Evolutionary conservation across 2,329 filamentous ascomycete genomes (phyloP), one percentile per base, ranked within the genome.

Genomic region (Lachnum nothofagi): DNA sequence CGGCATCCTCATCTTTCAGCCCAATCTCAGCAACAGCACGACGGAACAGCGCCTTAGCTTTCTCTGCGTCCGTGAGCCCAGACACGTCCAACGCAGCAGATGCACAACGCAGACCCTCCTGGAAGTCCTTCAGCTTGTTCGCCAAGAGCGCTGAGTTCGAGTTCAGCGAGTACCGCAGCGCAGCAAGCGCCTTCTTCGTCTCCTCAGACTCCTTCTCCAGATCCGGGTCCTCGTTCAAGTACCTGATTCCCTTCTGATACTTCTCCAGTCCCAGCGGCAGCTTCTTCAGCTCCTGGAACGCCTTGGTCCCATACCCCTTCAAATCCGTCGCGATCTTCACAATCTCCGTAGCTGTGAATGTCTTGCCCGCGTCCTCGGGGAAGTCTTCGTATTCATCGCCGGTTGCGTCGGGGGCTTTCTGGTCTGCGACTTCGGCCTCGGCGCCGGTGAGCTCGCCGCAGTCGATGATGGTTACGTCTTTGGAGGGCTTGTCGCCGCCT

Each of bases 371-470:
- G 71, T 98, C 93, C 66, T 96, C 90, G 27, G 93, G 93, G 71
- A 87, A 97, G 67, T 97, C 93, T 72, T 97, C 91, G 71, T 94
- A 96, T 5, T 83, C 79, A 72, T 98, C 93, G 55, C 93, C 93
- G 12, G 87, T 88, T 45, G 80, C 74, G 66, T 97, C 91, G 48
- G 88, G 78, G 29, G 75, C 70, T 70, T 86, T 88, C 61, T 82
- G 77, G 45, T 80, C 80, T 56, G 82, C 81, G 48, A 79, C 72
- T 19, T 81, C 74, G 57, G 86, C 85, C 37, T 81, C 86, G 9
- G 83, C 79, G 19, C 82, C 87, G 0, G 77, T 78, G 46, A 97
- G 82, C 74, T 96, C 83, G 56, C 93, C 93, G 67, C 91, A 96
- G 74, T 95, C 83, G 65, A 68, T 67, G 63, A 97, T 91, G 46